Base-by-base conservation (phyloP, 352 stramenopile species). In the Thraustochytrium striatum region DNA sequence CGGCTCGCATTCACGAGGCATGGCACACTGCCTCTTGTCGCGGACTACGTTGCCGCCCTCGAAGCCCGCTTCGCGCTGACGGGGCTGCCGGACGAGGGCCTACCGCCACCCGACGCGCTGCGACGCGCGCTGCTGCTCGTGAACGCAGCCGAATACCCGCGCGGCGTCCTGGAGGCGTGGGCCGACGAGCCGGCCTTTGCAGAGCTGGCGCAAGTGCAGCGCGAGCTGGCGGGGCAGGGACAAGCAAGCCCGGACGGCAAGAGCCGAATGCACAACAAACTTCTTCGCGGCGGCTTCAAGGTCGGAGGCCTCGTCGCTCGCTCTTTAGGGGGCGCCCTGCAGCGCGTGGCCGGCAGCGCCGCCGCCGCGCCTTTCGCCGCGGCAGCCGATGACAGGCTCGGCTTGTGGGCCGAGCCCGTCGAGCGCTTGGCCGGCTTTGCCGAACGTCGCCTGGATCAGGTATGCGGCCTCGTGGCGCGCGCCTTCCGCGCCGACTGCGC, bases 11-110 rank as follows among this genome's bases (percentile, higher is more conserved):
- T 75, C 25, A 16, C 39, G 43, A 9, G 30, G 52, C 65, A 62
- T 61, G 65, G 25, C 44, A 7, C 44, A 43, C 65, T 75, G 3
- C 65, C 65, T 3, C 65, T 75, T 11, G 3, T 75, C 0, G 65
- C 58, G 36, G 65, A 75, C 25, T 75, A 55, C 25, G 44, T n/a
- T 41, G 65, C 52, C 5, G 52, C 28, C 5, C 2, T 75, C n/a
- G 65, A 75, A 32, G 19, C 21, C 43, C 32, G 50, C 2, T 8
- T 50, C 7, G 16, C 7, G 13, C n/a, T 21, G 7, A 30, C 36
- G 3, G 52, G 68, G 9, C n/a, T 61, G 65, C 65, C 30, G n/a
- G 44, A 72, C 32, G 35, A 32, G 35, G 16, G 25, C 47, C 25
- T 55, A 25, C 43, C 35, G 43, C 28, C 3, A 3, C 0, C n/a